Evolutionary conservation across 2,329 filamentous ascomycete genomes (phyloP).

Genomic region (Teratosphaeria destructans): DNA sequence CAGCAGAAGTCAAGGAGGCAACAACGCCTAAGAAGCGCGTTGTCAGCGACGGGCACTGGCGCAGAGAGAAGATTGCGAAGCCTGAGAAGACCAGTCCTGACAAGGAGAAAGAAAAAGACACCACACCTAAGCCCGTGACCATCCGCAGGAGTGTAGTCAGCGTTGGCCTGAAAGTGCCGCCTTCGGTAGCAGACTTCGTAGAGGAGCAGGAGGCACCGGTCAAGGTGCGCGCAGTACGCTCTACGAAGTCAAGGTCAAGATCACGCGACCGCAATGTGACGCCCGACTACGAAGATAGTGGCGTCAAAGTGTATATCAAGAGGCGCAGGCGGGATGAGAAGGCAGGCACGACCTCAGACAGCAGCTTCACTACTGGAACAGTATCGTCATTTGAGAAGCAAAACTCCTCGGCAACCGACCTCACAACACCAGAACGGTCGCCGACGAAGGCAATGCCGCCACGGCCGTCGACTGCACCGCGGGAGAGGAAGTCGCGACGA

Average conservation of each 20-base stretch:
- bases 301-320: constrained; percentile 25
- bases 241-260: constrained; percentile 13
- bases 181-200: constrained; percentile 21
- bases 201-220: constrained; percentile 14
- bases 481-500: background rate
- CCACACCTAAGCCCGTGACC: constrained; percentile 19
- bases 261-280: constrained; percentile 14
- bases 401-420: constrained; percentile 18
- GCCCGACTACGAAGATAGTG: constrained; percentile 22
- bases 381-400: constrained; percentile 18
- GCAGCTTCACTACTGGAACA: constrained; percentile 17
- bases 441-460: constrained; percentile 13
- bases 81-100: constrained; percentile 12
- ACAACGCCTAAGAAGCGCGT: constrained; percentile 80
- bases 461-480: constrained; percentile 12
- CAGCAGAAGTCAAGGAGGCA: constrained; percentile 37
- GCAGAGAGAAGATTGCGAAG: constrained; percentile 20
- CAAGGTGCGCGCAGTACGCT: constrained; percentile 13
- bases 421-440: constrained; percentile 18
- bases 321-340: constrained; percentile 12
- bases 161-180: constrained; percentile 24
- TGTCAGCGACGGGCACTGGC: constrained; percentile 85
- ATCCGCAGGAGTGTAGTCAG: constrained; percentile 21
- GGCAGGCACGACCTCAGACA: constrained; percentile 15
- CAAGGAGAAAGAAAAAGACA: constrained; percentile 11